Conservation (phyloP, 225 moss, liverwort and hornwort genomes). For the Ulota crispa region DNA sequence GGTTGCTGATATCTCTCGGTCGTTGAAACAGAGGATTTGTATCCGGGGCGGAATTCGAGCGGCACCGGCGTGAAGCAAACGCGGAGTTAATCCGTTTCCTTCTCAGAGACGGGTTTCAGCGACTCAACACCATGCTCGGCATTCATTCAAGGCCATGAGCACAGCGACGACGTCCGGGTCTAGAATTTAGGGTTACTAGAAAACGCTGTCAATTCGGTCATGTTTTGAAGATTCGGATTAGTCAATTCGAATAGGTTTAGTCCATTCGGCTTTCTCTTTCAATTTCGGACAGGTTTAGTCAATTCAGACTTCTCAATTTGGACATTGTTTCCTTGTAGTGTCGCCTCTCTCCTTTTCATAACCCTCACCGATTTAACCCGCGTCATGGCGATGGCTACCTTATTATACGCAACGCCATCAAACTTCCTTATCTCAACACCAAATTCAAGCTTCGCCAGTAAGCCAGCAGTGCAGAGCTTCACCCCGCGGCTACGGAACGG, state of each 20-base stretch:
- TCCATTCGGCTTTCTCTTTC: too few relatives aligned
- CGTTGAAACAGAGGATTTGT: conserved; percentile 56
- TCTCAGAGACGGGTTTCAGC: conserved; percentile 63
- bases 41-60: conserved; percentile 83
- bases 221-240: too few relatives aligned
- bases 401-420: conserved; percentile 14
- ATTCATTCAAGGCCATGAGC: conserved; percentile 58
- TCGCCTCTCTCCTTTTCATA: neutral
- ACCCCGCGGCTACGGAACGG: conserved; percentile 5
- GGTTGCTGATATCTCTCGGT: neutral
- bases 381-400: conserved; percentile 30
- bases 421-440: conserved; percentile 9
- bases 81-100: conserved; percentile 65
- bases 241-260: too few relatives aligned
- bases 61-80: conserved; percentile 57
- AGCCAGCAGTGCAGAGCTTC: neutral
- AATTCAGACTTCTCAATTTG: too few relatives aligned
- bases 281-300: too few relatives aligned
- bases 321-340: too few relatives aligned
- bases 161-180: neutral
- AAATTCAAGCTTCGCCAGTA: conserved; percentile 9
- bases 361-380: neutral
- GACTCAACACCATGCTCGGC: conserved; percentile 72
- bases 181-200: conserved; percentile 32
- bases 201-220: too few relatives aligned